Percentiles rank a stretch among this genome's conserved stretches.
Evolutionary conservation across 176 grass and related monocot genomes (phyloP).

Genomic region (Puccinellia tenuiflora): DNA sequence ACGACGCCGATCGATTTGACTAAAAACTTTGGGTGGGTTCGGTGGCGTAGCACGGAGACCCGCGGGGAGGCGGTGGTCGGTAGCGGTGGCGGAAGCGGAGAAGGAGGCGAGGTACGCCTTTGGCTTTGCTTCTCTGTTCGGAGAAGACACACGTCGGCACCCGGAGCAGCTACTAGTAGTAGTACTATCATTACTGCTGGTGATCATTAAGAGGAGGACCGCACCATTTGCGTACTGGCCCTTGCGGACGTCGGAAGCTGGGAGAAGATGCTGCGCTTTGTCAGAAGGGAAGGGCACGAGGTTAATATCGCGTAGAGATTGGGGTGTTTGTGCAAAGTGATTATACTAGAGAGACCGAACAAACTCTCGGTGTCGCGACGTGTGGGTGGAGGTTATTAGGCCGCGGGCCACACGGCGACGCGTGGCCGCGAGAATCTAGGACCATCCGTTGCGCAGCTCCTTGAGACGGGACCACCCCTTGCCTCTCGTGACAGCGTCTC

Average conservation of each 20-base stretch:
- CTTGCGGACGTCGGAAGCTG: not conserved
- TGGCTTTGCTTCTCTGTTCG: not conserved
- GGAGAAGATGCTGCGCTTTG: not conserved
- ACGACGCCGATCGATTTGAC: not conserved
- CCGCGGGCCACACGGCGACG: not conserved
- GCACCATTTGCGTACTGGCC: not conserved
- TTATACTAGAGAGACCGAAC: not conserved
- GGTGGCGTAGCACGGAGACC: constrained; percentile 27
- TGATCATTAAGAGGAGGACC: not conserved
- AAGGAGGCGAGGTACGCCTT: not conserved
- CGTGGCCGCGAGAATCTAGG: not conserved
- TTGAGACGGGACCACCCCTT: not conserved
- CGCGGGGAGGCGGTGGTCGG: not conserved
- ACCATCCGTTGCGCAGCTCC: not conserved
- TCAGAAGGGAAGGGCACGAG: not conserved
- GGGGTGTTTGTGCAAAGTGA: not conserved
- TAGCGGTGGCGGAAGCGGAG: no score
- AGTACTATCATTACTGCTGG: no score
- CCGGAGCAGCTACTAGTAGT: no score
- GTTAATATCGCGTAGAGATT: not conserved
- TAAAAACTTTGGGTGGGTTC: not conserved
- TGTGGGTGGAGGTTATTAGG: not conserved
- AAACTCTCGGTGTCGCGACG: not conserved
- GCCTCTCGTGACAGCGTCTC: not conserved
- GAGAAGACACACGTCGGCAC: constrained; percentile 1